phyloP scores from a whole-genome alignment of 306 rosid genomes.

The Comarum palustre region DNA sequence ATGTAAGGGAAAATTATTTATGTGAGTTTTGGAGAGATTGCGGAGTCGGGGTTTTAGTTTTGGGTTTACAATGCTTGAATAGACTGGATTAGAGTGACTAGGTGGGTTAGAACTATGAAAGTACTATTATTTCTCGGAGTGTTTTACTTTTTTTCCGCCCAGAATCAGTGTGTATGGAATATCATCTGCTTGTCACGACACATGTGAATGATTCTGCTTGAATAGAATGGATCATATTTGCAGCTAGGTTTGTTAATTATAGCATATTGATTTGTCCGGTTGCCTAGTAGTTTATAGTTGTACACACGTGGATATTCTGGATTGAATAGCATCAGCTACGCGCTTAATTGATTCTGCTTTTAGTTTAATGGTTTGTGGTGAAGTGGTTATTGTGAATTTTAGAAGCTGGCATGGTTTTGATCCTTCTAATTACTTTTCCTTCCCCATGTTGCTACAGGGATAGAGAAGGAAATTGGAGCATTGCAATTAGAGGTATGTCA shows the following conservation, averaged over 20 bases:
- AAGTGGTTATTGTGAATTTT: not conserved
- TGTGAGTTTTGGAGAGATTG: not conserved
- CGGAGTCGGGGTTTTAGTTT: not conserved
- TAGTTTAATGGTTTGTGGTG: not conserved
- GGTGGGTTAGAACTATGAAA: not conserved
- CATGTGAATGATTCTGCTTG: not conserved
- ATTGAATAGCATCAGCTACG: not conserved
- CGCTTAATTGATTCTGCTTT: not conserved
- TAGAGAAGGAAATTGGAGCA: conserved; percentile 93
- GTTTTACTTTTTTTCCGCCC: not conserved
- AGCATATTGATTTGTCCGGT: not conserved
- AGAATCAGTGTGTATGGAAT: not conserved
- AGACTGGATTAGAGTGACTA: not conserved
- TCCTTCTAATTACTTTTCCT: conserved; percentile 12
- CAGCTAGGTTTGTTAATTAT: not conserved
- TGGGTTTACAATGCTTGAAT: not conserved
- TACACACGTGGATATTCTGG: not conserved
- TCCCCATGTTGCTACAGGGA: conserved; percentile 42
- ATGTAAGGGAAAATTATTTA: not conserved
- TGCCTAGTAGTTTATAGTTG: not conserved
- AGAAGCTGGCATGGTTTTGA: not conserved
- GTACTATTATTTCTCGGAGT: not conserved
- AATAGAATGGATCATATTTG: not conserved
- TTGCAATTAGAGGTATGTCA: conserved; percentile 80
- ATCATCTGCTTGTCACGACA: not conserved